These are phyloP conservation scores for Ilyonectria sp. DNA, from an alignment of 2,329 filamentous ascomycete species.

Conservation along the genomic window DNA sequence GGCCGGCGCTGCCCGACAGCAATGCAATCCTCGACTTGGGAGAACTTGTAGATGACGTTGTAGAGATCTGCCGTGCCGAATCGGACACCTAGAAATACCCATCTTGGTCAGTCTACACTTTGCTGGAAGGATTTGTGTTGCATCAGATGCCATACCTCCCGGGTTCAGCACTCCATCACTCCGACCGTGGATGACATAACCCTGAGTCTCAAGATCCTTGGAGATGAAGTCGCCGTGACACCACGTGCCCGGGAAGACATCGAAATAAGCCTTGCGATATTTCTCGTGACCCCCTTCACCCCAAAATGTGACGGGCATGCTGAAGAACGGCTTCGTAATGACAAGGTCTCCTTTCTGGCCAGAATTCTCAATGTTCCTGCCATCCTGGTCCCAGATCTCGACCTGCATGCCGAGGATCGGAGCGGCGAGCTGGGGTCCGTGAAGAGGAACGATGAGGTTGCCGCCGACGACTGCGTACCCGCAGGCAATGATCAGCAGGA, in stretches of 20 bases:
- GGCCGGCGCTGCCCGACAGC: background rate
- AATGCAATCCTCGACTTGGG: background rate
- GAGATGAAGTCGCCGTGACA: conserved; percentile 8
- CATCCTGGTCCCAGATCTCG: conserved; percentile 1
- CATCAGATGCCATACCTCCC: conserved; percentile 1
- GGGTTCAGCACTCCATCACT: conserved; percentile 4
- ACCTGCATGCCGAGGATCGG: conserved; percentile 4
- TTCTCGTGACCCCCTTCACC: conserved; percentile 2
- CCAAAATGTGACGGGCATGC: conserved; percentile 9
- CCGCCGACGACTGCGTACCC: background rate
- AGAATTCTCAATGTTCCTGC: conserved; percentile 5
- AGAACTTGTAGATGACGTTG: background rate
- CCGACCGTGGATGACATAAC: conserved; percentile 2
- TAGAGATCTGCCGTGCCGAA: conserved; percentile 4
- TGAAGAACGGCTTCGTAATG: conserved; percentile 3
- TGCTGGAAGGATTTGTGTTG: background rate
- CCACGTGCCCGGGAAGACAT: background rate
- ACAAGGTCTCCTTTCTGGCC: conserved; percentile 5
- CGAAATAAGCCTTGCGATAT: conserved; percentile 1
- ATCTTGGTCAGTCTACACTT: background rate
- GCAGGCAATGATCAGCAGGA: conserved; percentile 6
- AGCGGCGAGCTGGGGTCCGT: background rate
- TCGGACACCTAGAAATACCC: conserved; percentile 1
- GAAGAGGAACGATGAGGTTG: background rate
- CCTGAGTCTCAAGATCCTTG: background rate